Percentiles rank a stretch among this genome's conserved stretches.
Evolutionary conservation across 2,329 filamentous ascomycete species (phyloP).

Genomic region (Teratosphaeria destructans): DNA sequence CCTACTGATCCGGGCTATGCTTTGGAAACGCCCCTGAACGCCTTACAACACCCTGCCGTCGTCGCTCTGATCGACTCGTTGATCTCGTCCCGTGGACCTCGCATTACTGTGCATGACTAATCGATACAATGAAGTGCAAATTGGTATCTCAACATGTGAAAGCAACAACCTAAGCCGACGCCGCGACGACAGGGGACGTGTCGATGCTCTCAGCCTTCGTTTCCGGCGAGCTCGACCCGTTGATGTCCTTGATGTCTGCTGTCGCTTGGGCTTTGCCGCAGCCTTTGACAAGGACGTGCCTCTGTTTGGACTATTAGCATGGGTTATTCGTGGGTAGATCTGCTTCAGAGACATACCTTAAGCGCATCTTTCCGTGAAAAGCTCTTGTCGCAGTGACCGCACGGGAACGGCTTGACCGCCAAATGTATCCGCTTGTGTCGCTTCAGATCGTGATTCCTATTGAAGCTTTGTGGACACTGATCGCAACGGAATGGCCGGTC

Average conservation of each 20-base stretch:
- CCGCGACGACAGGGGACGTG: conserved; percentile 21
- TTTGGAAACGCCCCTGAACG: background rate
- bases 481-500: conserved; percentile 94
- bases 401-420: conserved; percentile 91
- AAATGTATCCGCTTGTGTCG: conserved; percentile 91
- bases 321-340: conserved; percentile 27
- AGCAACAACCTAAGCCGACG: conserved; percentile 10
- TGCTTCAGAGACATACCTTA: conserved; percentile 55
- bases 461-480: conserved; percentile 85
- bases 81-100: background rate
- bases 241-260: conserved; percentile 26
- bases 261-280: conserved; percentile 45
- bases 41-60: background rate
- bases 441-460: conserved; percentile 91
- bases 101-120: background rate
- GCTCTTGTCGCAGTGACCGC: conserved; percentile 83
- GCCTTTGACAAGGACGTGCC: conserved; percentile 58
- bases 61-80: background rate
- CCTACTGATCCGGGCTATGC: background rate
- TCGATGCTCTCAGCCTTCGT: conserved; percentile 23
- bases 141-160: background rate
- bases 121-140: background rate
- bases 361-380: conserved; percentile 94
- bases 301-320: conserved; percentile 33
- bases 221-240: conserved; percentile 25